Conservation (phyloP, 176 grass and related monocot genomes). For the Oropetium thomaeum region DNA sequence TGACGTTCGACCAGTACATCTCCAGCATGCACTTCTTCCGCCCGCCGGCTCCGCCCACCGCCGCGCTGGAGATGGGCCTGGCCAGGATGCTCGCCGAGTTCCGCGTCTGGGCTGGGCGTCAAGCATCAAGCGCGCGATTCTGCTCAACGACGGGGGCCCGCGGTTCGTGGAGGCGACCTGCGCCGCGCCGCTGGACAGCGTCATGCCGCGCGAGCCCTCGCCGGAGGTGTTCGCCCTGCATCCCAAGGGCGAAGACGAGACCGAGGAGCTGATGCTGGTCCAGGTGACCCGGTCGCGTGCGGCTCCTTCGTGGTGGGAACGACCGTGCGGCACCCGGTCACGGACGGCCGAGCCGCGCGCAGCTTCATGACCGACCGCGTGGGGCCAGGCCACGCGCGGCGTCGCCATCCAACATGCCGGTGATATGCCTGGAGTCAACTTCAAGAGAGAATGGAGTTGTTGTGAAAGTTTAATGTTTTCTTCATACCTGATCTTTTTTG, state of each 20-base stretch:
- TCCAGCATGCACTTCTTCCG: no score
- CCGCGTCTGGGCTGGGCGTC: conserved; percentile 18
- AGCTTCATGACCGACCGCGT: not conserved
- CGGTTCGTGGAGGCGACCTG: not conserved
- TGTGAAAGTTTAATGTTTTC: no score
- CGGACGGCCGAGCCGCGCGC: not conserved
- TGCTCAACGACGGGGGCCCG: conserved; percentile 18
- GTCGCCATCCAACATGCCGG: not conserved
- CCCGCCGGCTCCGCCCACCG: no score
- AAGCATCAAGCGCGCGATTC: not conserved
- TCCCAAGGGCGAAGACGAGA: no score
- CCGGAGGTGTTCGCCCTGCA: no score
- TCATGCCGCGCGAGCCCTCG: no score
- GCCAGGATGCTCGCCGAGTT: conserved; percentile 21
- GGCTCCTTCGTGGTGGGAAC: not conserved
- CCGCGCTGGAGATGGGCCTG: not conserved
- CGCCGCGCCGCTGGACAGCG: not conserved
- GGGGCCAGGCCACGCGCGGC: not conserved
- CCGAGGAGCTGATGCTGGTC: no score
- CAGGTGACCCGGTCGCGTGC: conserved; percentile 18
- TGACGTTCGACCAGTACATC: no score
- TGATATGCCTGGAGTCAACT: no score
- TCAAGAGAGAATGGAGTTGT: no score
- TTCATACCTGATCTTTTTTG: no score
- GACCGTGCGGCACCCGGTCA: not conserved